Base-by-base conservation (phyloP, 2,329 filamentous ascomycete species). In the Mycosphaerella sp. region DNA sequence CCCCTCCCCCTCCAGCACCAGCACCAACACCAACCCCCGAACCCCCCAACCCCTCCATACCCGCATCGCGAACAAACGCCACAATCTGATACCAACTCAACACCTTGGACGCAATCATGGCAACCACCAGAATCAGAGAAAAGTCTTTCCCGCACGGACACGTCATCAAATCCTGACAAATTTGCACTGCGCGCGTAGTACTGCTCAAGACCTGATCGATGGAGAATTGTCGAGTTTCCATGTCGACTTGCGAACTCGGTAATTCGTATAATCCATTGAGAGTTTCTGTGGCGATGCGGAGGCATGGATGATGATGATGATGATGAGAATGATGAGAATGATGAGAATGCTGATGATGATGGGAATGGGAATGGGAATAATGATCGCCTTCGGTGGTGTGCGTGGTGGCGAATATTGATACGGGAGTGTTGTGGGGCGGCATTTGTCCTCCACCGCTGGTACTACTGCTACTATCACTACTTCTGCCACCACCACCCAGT, bases 91-190 rank as follows among this genome's bases (percentile, higher is more conserved):
- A 59, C 56, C 56, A 59, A 1, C 45, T 47, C 6, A 59, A 32
- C 18, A 56, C 46, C 39, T 56, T 59, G 6, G 56, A 59, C 2
- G 52, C 41, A 35, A 54, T 50, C 17, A 50, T 48, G 7, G 41
- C 45, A 17, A 59, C 51, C 8, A 54, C 14, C 25, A 59, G 39
- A 6, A 54, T 46, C 1, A 59, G 36, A 18, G 54, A 47, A 21
- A 59, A 56, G 37, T 59, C 56, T 39, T 59, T 55, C 4, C 44
- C 18, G 34, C 56, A 59, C 6, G 50, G 42, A 27, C 54, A 59
- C 7, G 52, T 27, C 30, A 59, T 49, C 18, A 59, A 44, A 18
- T 52, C 54, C 27, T 59, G 54, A 28, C 47, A 45, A 18, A 36
- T 49, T 4, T 57, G 54, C 6, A 59, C 52, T 1, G 56, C 56